Conservation (phyloP, 2,329 filamentous ascomycete genomes). For the Claviceps capensis region DNA sequence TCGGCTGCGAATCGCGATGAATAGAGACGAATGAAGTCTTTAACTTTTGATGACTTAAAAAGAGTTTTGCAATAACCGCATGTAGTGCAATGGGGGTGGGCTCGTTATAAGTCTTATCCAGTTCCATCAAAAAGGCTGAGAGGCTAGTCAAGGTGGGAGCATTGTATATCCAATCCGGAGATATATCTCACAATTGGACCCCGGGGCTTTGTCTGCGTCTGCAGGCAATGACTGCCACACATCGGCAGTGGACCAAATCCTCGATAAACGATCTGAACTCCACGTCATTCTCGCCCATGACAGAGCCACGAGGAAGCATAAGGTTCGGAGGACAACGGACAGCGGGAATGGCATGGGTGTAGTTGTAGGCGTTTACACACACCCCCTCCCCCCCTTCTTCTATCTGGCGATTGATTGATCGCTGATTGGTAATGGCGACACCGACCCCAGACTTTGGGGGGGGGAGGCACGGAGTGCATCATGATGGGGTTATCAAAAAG, state of each 20-base stretch:
- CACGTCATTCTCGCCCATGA: conserved; percentile 1
- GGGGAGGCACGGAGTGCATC: neutral
- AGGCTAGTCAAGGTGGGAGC: conserved; percentile 1
- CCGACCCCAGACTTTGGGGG: neutral
- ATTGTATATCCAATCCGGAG: conserved; percentile 11
- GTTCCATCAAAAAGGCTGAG: conserved; percentile 1
- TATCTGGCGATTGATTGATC: too few relatives aligned
- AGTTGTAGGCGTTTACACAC: neutral
- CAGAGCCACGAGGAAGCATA: neutral
- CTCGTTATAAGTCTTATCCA: conserved; percentile 9
- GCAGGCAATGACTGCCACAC: conserved; percentile 9
- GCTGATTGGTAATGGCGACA: too few relatives aligned
- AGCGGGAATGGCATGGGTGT: neutral
- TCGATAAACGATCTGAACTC: conserved; percentile 5
- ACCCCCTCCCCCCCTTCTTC: neutral
- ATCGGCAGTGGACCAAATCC: conserved; percentile 9
- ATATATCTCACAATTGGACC: conserved; percentile 7
- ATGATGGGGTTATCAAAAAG: neutral
- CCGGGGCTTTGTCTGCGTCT: conserved; percentile 2
- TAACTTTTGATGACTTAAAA: conserved; percentile 7
- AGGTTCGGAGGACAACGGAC: neutral
- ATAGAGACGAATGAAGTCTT: conserved; percentile 2
- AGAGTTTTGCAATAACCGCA: neutral
- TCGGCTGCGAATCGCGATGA: neutral
- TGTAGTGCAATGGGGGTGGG: conserved; percentile 4